Evolutionary conservation across 2,329 filamentous ascomycete genomes (phyloP).

Genomic region (Fusarium pseudoanthophilum): DNA sequence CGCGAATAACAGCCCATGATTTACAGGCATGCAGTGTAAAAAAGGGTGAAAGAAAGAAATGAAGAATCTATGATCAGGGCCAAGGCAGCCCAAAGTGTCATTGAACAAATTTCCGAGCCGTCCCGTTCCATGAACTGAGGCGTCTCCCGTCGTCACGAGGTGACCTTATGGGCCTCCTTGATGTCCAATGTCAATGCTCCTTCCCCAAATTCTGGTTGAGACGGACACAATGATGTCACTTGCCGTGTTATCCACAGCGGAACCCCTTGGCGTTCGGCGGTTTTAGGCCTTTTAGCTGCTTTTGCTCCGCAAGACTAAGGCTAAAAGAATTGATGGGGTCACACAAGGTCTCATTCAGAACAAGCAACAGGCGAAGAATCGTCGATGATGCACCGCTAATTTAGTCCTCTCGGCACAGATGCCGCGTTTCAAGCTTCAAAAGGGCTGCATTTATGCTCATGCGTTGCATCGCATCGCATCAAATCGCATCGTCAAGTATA

Average conservation of each 20-base stretch:
- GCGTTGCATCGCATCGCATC: not conserved
- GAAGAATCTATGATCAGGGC: not conserved
- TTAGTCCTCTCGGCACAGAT: constrained; percentile 8
- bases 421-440: not conserved
- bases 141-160: constrained; percentile 14
- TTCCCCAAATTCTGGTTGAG: constrained; percentile 21
- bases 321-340: constrained; percentile 1
- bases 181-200: constrained; percentile 3
- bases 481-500: not conserved
- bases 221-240: constrained; percentile 34
- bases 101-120: constrained; percentile 9
- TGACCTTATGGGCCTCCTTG: not conserved
- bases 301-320: constrained; percentile 11
- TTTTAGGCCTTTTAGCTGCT: not conserved
- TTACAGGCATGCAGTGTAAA: not conserved
- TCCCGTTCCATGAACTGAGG: not conserved
- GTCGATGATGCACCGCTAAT: constrained; percentile 33
- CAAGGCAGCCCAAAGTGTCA: not conserved
- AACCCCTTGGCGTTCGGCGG: constrained; percentile 24
- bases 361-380: constrained; percentile 27
- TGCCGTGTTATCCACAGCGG: constrained; percentile 16
- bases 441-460: constrained; percentile 5
- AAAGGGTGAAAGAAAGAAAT: not conserved
- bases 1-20: not conserved
- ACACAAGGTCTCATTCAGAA: not conserved